These are phyloP conservation scores for Rhododendron kiyosumense DNA, from an alignment of 148 eudicot genomes.

Conservation along the genomic window DNA sequence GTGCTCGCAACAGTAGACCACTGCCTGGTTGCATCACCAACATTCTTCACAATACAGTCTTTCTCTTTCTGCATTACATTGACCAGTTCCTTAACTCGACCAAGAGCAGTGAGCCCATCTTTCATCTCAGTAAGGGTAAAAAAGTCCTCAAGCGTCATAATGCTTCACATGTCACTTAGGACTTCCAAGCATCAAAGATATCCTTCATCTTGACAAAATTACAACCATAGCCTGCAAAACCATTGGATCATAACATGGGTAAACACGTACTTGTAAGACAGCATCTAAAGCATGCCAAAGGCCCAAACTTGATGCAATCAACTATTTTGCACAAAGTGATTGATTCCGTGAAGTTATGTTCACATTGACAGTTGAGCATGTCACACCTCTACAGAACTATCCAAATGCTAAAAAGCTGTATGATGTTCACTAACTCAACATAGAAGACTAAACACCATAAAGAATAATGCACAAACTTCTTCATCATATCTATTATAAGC, in stretches of 20 bases:
- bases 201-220: conserved; percentile 1
- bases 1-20: conserved; percentile 81
- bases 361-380: not conserved
- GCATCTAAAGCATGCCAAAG: not conserved
- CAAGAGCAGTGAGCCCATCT: conserved; percentile 70
- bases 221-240: conserved; percentile 12
- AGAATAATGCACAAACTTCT: not conserved
- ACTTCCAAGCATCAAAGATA: conserved; percentile 9
- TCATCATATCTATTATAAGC: not conserved
- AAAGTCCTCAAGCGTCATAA: conserved; percentile 81
- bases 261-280: not conserved
- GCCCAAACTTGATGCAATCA: not conserved
- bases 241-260: not conserved
- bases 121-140: conserved; percentile 81
- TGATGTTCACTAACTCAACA: not conserved
- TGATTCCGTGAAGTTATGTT: not conserved
- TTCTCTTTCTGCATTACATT: conserved; percentile 55
- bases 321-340: not conserved
- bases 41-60: conserved; percentile 47
- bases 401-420: not conserved
- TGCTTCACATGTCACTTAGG: conserved; percentile 38
- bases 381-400: not conserved
- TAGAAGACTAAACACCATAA: not conserved
- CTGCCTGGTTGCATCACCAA: conserved; percentile 56
- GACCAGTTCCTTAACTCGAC: conserved; percentile 78